Evolutionary conservation across 2,329 filamentous ascomycete genomes (phyloP).

Genomic region (Aspergillus fischeri): DNA sequence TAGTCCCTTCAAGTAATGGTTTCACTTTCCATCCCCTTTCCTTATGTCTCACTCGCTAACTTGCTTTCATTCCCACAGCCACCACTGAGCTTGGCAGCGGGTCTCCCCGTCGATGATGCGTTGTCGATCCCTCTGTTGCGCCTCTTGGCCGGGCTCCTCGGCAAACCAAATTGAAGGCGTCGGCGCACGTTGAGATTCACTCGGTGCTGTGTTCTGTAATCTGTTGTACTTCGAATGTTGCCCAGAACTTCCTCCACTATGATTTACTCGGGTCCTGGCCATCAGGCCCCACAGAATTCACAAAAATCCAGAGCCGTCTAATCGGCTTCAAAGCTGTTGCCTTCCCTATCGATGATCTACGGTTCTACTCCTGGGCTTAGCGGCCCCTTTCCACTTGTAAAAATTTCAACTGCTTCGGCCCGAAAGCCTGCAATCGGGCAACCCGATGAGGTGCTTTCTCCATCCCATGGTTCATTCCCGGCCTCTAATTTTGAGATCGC

Average conservation of each 20-base stretch:
- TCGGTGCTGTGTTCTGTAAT: background rate
- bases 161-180: slow-evolving; percentile 12
- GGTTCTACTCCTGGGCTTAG: background rate
- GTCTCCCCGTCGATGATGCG: slow-evolving; percentile 22
- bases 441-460: background rate
- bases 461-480: background rate
- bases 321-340: background rate
- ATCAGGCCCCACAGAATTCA: background rate
- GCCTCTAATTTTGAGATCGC: background rate
- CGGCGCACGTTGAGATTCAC: slow-evolving; percentile 9
- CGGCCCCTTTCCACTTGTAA: background rate
- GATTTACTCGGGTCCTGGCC: background rate
- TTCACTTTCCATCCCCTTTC: slow-evolving; percentile 1
- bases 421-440: background rate
- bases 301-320: background rate
- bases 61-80: slow-evolving; percentile 12
- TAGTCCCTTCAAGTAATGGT: background rate
- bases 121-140: slow-evolving; percentile 31
- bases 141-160: slow-evolving; percentile 21
- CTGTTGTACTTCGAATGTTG: background rate
- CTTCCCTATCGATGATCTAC: background rate
- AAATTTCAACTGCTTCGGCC: background rate
- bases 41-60: background rate
- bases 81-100: slow-evolving; percentile 32
- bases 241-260: background rate